phyloP scores from a whole-genome alignment of 805 yeast species.

The Candida chauliodis region DNA sequence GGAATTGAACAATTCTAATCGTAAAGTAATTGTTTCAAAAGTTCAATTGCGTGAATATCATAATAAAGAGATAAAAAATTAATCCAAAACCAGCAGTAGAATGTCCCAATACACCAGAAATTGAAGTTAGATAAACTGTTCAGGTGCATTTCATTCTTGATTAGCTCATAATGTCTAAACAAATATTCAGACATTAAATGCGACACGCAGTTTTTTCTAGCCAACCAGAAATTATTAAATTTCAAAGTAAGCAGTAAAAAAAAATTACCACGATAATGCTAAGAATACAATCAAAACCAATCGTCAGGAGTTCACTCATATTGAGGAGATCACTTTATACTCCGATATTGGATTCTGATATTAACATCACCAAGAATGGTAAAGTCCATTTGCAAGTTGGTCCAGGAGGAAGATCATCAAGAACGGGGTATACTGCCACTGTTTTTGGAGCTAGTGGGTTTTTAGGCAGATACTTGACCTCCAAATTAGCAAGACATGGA shows the following conservation, averaged over 20 bases:
- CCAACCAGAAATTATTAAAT: constrained; percentile 5
- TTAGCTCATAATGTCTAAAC: background rate
- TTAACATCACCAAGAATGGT: constrained; percentile 70
- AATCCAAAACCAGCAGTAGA: no score
- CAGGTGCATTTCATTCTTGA: no score
- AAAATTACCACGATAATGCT: constrained; percentile 17
- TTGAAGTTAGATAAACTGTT: no score
- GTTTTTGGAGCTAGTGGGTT: constrained; percentile 83
- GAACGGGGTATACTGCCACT: constrained; percentile 86
- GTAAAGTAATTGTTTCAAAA: no score
- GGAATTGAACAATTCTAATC: no score
- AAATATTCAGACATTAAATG: no score
- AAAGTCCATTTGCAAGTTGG: constrained; percentile 72
- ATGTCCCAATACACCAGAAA: no score
- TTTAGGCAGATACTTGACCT: constrained; percentile 66
- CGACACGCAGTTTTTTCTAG: background rate
- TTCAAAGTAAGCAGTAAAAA: constrained; percentile 1
- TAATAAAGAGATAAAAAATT: no score
- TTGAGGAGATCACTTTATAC: constrained; percentile 34
- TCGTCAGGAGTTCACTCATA: constrained; percentile 9
- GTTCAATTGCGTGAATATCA: no score
- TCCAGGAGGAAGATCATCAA: constrained; percentile 76
- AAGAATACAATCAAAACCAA: constrained; percentile 20
- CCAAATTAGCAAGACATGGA: constrained; percentile 80
- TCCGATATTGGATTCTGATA: constrained; percentile 49